Base-by-base conservation (phyloP, 495 filamentous ascomycete species). In the Polyplosphaeria fusca region DNA sequence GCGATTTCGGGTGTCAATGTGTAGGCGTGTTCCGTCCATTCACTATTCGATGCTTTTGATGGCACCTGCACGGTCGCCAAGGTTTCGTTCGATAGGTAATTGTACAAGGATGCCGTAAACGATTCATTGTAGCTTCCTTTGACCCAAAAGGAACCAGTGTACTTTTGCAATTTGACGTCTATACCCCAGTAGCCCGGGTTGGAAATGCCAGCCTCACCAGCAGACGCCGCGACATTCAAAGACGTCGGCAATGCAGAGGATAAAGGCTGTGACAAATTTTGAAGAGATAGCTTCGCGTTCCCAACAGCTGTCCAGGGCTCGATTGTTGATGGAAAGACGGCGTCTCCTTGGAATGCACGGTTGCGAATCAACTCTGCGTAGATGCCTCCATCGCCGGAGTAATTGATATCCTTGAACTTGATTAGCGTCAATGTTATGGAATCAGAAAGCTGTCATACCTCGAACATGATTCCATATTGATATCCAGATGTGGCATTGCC, bases 291-390 rank as follows among this genome's bases (percentile, higher is more conserved):
- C 12, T 61, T 55, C 12, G 75, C 76, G 20, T 70, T 73, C 23
- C 77, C 77, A 32, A 87, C 70, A 7, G 81, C 59, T 18, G 74
- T 69, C 76, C 85, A 88, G 19, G 85, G 69, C 9, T 72, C 75
- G 4, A 72, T 66, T 2, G 58, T 73, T 5, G 66, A 68, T 24
- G 71, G 70, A 38, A 52, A 66, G 19, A 53, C 39, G 14, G 38
- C 38, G 43, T 47, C 61, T 49, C 80, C 81, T 64, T 85, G 81
- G 51, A 91, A 89, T n/a, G 85, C 87, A 44, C 86, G 80, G 68
- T 90, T 90, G 25, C 74, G 75, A 24, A 89, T 82, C 13, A 90
- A 68, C 63, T 90, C 85, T 25, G 83, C 86, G 60, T 90, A 88
- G 35, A 89, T 80, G 13, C 87, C 87, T 5, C 87, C 87, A 64